Conservation (phyloP, 805 yeast genomes). For the Saccharomycopsis vini region DNA sequence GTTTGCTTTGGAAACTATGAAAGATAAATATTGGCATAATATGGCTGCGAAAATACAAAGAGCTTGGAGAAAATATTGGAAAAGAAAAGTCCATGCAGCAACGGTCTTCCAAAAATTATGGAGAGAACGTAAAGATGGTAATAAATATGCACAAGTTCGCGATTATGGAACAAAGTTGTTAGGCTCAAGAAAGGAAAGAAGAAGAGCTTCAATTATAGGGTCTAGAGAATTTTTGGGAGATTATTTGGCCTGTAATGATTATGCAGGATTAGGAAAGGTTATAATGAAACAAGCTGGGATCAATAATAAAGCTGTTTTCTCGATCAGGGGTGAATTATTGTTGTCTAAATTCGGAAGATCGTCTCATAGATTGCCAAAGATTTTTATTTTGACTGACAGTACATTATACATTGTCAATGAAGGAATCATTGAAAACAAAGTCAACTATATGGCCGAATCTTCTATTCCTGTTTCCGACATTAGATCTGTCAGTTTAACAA, state of each 20-base stretch:
- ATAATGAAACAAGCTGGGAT: constrained; percentile 63
- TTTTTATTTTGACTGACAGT: constrained; percentile 57
- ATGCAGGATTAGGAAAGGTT: constrained; percentile 62
- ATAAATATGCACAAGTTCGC: constrained; percentile 73
- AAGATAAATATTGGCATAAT: constrained; percentile 95
- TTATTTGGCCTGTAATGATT: constrained; percentile 74
- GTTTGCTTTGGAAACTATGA: constrained; percentile 90
- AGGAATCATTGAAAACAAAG: constrained; percentile 52
- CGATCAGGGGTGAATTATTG: constrained; percentile 72
- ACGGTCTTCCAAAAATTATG: constrained; percentile 71
- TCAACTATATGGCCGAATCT: constrained; percentile 53
- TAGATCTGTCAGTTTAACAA: constrained; percentile 57
- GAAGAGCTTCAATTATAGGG: constrained; percentile 80
- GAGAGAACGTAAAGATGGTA: constrained; percentile 73
- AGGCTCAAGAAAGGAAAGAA: constrained; percentile 75
- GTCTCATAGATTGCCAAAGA: constrained; percentile 64
- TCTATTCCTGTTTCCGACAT: constrained; percentile 53
- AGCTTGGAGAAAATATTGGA: constrained; percentile 84
- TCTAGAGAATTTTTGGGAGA: constrained; percentile 92
- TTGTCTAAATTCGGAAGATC: constrained; percentile 89
- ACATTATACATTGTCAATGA: constrained; percentile 67
- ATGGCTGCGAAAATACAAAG: constrained; percentile 98
- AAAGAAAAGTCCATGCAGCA: constrained; percentile 81
- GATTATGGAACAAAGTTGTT: constrained; percentile 72
- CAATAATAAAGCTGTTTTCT: constrained; percentile 61